phyloP scores from a whole-genome alignment of 2,329 filamentous ascomycete species.

The Penicillium sp. region DNA sequence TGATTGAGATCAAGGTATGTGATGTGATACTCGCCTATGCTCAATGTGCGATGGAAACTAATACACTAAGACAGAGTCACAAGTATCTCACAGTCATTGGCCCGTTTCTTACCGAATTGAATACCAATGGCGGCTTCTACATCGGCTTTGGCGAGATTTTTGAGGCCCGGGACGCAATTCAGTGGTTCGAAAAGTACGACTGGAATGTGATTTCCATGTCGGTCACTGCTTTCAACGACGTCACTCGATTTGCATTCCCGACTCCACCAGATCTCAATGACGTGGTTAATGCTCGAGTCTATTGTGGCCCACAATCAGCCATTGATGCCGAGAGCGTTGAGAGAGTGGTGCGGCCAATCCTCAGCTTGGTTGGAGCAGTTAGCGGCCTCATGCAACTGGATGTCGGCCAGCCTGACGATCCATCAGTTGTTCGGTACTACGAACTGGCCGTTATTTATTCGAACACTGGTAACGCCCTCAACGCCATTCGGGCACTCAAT shows the following conservation, averaged over 20 bases:
- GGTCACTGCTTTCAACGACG: not conserved
- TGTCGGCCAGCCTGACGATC: not conserved
- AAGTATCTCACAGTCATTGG: constrained; percentile 1
- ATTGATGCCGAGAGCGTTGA: not conserved
- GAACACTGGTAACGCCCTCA: constrained; percentile 3
- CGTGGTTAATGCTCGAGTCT: constrained; percentile 4
- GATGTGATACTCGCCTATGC: not conserved
- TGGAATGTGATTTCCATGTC: not conserved
- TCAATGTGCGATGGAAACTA: not conserved
- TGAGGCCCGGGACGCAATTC: not conserved
- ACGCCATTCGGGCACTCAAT: constrained; percentile 9
- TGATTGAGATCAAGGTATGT: constrained; percentile 1
- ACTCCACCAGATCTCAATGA: constrained; percentile 5
- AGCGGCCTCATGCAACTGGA: not conserved
- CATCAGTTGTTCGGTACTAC: not conserved
- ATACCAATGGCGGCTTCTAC: constrained; percentile 6
- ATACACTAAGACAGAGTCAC: not conserved
- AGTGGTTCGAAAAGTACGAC: not conserved
- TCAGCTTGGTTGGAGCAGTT: constrained; percentile 8
- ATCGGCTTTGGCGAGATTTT: constrained; percentile 8
- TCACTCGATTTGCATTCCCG: not conserved
- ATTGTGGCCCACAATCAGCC: constrained; percentile 1
- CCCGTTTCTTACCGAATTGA: constrained; percentile 6
- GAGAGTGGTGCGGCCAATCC: not conserved
- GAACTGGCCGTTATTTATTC: not conserved